These are phyloP conservation scores for Vanderwaltozyma polyspora DNA, from an alignment of 805 yeast species.

Conservation along the genomic window DNA sequence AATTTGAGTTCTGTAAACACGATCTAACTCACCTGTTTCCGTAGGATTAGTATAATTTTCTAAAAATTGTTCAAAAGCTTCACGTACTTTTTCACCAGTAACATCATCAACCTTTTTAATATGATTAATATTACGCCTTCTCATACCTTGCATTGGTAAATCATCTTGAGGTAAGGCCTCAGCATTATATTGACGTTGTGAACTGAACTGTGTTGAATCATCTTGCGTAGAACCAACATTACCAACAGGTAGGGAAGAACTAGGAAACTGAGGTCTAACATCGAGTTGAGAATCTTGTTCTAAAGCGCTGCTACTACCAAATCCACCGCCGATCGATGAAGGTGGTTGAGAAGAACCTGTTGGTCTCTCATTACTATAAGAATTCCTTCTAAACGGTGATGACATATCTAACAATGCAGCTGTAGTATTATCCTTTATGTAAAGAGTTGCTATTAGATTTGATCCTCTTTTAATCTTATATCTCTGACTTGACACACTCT, in stretches of 20 bases:
- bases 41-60: conserved; percentile 45
- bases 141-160: conserved; percentile 23
- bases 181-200: conserved; percentile 15
- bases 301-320: conserved; percentile 20
- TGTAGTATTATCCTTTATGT: too few relatives aligned
- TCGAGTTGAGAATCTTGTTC: conserved; percentile 19
- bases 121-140: conserved; percentile 49
- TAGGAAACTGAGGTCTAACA: conserved; percentile 21
- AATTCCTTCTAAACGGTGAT: conserved; percentile 14
- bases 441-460: too few relatives aligned
- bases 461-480: too few relatives aligned
- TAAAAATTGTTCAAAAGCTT: conserved; percentile 76
- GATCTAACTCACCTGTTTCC: conserved; percentile 32
- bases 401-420: conserved; percentile 39
- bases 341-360: conserved; percentile 22
- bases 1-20: conserved; percentile 65
- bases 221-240: conserved; percentile 4
- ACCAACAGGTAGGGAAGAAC: conserved; percentile 20
- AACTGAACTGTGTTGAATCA: conserved; percentile 15
- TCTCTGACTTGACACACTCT: too few relatives aligned
- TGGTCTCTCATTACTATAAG: conserved; percentile 12
- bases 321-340: conserved; percentile 22
- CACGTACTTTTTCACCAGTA: conserved; percentile 89
- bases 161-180: conserved; percentile 11
- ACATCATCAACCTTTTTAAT: conserved; percentile 83